These are phyloP conservation scores for Cryphonectria radicalis DNA, from an alignment of 2,329 filamentous ascomycete species.

Conservation along the genomic window DNA sequence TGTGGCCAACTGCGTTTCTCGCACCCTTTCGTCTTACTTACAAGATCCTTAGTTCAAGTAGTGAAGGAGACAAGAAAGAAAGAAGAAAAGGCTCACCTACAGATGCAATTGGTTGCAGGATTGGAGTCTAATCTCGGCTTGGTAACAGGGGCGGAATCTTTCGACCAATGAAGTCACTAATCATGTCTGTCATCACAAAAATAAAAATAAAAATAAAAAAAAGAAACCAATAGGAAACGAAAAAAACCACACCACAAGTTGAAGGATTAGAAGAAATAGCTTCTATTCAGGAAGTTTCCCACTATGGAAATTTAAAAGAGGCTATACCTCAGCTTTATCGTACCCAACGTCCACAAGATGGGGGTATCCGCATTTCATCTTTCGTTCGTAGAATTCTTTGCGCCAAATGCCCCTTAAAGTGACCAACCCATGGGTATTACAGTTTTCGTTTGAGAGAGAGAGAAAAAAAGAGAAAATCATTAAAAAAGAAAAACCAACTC, in stretches of 20 bases:
- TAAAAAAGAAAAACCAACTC: background rate
- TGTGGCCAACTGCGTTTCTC: background rate
- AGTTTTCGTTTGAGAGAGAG: background rate
- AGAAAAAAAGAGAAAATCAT: background rate
- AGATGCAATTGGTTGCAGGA: no score
- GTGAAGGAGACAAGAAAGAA: no score
- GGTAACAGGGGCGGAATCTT: no score
- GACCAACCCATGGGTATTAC: conserved; percentile 20
- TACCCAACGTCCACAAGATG: conserved; percentile 5
- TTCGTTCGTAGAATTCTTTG: background rate
- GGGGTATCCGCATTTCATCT: background rate
- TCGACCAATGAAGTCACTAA: background rate
- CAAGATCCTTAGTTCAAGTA: background rate
- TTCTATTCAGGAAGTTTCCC: background rate
- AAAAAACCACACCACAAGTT: background rate
- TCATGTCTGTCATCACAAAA: background rate
- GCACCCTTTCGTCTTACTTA: background rate
- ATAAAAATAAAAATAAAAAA: no score
- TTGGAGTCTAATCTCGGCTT: background rate
- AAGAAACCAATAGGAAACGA: background rate
- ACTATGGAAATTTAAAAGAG: background rate
- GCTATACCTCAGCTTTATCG: background rate
- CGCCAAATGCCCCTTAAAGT: background rate
- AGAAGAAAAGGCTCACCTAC: no score
- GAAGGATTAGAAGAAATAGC: background rate